A percentile compares a stretch with the other conserved stretches of the same genome.
These are phyloP conservation scores for Amesomyces nigricolor DNA, from an alignment of 2,329 filamentous ascomycete genomes.

Conservation along the genomic window DNA sequence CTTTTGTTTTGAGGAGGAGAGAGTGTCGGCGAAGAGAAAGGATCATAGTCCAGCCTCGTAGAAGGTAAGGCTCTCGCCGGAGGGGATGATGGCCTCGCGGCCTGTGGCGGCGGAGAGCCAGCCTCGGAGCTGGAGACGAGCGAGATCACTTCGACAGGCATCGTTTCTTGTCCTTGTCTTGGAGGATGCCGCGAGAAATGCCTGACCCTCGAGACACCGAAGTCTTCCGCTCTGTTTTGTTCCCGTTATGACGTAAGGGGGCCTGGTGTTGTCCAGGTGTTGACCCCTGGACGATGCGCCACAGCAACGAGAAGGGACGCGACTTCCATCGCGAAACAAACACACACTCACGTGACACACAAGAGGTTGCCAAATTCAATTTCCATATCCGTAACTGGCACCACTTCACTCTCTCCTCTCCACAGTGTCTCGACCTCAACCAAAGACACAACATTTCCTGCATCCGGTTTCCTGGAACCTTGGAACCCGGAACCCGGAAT, in stretches of 20 bases:
- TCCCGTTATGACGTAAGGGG: no score
- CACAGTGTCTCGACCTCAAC: background rate
- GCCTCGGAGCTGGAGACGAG: conserved; percentile 19
- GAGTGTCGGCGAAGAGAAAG: background rate
- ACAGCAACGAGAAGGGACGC: conserved; percentile 2
- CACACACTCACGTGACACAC: conserved; percentile 22
- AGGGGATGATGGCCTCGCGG: background rate
- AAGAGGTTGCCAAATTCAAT: background rate
- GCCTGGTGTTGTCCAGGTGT: background rate
- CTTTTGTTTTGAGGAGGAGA: background rate
- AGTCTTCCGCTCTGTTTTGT: no score
- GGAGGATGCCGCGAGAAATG: no score
- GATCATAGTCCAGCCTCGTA: background rate
- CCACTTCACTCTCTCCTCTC: background rate
- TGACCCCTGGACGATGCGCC: background rate
- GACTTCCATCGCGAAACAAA: conserved; percentile 19
- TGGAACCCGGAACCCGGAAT: no score
- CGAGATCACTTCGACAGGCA: conserved; percentile 21
- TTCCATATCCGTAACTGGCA: background rate
- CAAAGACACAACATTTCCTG: no score
- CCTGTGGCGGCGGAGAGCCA: conserved; percentile 1
- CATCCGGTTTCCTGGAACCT: no score
- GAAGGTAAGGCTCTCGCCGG: background rate
- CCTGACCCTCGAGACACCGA: no score
- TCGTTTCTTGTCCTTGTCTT: conserved; percentile 2